These are phyloP conservation scores for Melampsora larici-populina DNA, from an alignment of 1,284 basidiomycete species.

Conservation along the genomic window DNA sequence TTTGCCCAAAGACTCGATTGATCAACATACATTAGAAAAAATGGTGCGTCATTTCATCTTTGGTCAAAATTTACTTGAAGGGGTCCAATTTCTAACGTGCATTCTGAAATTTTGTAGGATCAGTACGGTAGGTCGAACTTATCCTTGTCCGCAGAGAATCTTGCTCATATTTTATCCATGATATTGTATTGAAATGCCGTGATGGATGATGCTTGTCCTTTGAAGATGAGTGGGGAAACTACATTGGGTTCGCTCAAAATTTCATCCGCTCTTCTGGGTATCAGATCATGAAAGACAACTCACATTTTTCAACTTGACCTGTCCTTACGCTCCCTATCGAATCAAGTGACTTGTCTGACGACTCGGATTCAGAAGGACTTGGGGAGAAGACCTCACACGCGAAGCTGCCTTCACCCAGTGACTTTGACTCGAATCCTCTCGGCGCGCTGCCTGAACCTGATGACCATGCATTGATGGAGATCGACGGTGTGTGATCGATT, in stretches of 20 bases:
- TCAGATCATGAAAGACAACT: background rate
- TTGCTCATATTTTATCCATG: background rate
- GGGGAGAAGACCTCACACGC: background rate
- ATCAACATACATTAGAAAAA: too few relatives aligned
- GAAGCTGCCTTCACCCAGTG: conserved; percentile 11
- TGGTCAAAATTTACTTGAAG: too few relatives aligned
- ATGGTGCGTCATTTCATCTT: too few relatives aligned
- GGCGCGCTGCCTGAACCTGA: conserved; percentile 33
- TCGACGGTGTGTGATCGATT: conserved; percentile 33
- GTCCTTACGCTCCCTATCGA: background rate
- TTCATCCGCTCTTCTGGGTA: background rate
- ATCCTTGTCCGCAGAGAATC: background rate
- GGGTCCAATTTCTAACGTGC: too few relatives aligned
- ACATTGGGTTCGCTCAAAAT: conserved; percentile 24
- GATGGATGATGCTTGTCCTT: background rate
- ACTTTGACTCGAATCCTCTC: conserved; percentile 10
- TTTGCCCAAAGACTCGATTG: too few relatives aligned
- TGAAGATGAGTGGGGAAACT: conserved; percentile 43
- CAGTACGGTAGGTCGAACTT: conserved; percentile 35
- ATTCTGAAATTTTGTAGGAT: conserved; percentile 6
- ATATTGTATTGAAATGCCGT: background rate
- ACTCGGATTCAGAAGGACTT: conserved; percentile 31
- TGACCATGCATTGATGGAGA: conserved; percentile 32
- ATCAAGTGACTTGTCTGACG: conserved; percentile 39
- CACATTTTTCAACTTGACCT: background rate